Conservation (phyloP, 1,284 basidiomycete genomes). For the Rhodotorula sp. region DNA sequence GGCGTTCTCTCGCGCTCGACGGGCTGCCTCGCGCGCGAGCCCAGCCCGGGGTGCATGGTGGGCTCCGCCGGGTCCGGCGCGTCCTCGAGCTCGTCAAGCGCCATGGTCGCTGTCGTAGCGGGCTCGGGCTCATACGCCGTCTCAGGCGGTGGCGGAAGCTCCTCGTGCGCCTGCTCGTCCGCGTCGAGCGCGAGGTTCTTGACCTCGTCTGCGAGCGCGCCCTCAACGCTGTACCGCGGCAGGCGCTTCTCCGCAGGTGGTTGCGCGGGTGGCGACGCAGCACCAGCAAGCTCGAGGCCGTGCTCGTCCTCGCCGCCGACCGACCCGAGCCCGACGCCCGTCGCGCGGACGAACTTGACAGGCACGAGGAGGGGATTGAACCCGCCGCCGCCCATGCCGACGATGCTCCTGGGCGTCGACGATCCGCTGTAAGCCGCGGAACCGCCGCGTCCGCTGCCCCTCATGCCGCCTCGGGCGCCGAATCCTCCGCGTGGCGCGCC, state of each 20-base stretch:
- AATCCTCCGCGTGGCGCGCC: background rate
- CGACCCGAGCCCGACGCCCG: constrained; percentile 6
- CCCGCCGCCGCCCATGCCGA: constrained; percentile 1
- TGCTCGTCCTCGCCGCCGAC: constrained; percentile 35
- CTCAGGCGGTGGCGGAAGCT: background rate
- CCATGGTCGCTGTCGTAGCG: constrained; percentile 19
- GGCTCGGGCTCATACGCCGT: constrained; percentile 15
- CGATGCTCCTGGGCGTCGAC: background rate
- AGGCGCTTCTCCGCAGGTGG: background rate
- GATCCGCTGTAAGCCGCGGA: background rate
- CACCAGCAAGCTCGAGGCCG: constrained; percentile 21
- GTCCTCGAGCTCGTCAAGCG: constrained; percentile 22
- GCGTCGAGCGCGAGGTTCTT: constrained; percentile 6
- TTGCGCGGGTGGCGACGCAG: background rate
- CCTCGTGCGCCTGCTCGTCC: background rate
- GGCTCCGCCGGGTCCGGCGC: background rate
- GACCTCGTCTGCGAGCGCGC: constrained; percentile 19
- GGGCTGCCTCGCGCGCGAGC: background rate
- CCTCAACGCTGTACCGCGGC: constrained; percentile 1
- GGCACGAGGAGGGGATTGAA: constrained; percentile 38
- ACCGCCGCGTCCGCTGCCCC: background rate
- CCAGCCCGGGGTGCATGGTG: constrained; percentile 17
- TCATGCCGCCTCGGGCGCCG: background rate
- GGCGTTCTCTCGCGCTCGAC: background rate
- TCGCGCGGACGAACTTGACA: constrained; percentile 37